phyloP scores from a whole-genome alignment of 2,329 filamentous ascomycete genomes.

The Colletotrichum ledebouriae region DNA sequence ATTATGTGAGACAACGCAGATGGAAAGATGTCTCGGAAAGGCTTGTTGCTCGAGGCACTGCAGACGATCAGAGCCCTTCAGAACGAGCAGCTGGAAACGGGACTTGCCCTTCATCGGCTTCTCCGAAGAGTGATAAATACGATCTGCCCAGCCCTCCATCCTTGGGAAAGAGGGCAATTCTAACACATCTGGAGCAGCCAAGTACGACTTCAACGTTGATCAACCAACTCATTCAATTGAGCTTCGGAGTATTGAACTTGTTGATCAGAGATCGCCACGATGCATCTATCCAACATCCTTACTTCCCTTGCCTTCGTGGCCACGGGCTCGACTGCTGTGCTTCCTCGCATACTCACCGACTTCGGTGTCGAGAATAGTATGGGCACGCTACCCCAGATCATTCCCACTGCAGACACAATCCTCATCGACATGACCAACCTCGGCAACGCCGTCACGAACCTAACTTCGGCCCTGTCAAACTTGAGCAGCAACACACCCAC shows the following conservation, averaged over 20 bases:
- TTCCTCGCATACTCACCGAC: not conserved
- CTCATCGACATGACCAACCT: not conserved
- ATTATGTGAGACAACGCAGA: constrained; percentile 9
- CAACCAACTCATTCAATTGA: not conserved
- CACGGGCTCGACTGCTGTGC: constrained; percentile 1
- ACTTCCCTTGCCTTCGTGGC: not conserved
- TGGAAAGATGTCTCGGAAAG: constrained; percentile 22
- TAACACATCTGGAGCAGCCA: too few relatives aligned
- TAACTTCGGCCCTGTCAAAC: not conserved
- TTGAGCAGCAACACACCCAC: not conserved
- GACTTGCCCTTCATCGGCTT: not conserved
- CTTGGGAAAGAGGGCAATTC: too few relatives aligned
- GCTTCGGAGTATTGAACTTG: too few relatives aligned
- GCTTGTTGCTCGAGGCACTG: constrained; percentile 11
- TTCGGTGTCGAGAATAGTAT: not conserved
- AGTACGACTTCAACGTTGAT: not conserved
- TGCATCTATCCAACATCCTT: not conserved
- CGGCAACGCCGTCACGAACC: not conserved
- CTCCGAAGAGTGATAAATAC: constrained; percentile 21
- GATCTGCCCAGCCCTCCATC: not conserved
- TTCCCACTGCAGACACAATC: not conserved
- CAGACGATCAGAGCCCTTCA: not conserved
- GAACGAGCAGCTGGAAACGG: constrained; percentile 3
- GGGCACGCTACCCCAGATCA: constrained; percentile 13
- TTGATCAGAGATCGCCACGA: not conserved